Percentiles rank a stretch among this genome's conserved stretches.
phyloP scores from a whole-genome alignment of 805 yeast genomes.

The Monosporozyma servazzii region DNA sequence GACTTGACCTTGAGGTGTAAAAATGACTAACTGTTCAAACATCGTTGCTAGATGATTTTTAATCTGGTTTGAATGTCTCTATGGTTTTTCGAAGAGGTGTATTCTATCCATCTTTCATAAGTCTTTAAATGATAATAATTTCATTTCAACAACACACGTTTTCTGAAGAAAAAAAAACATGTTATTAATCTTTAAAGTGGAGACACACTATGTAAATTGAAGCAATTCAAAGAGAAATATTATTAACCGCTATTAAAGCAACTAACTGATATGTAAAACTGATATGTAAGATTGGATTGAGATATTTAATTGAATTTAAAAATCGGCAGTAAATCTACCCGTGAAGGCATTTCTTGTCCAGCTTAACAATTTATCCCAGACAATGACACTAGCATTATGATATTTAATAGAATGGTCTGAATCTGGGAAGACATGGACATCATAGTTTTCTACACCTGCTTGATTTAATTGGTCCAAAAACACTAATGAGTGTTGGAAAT shows the following conservation, averaged over 20 bases:
- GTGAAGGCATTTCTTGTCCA: conserved; percentile 60
- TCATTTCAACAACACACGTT: not conserved
- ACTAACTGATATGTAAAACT: not conserved
- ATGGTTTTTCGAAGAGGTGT: not conserved
- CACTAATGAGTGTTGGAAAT: conserved; percentile 78
- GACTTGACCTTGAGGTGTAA: conserved; percentile 26
- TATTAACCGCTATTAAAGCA: not conserved
- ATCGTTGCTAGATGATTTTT: conserved; percentile 6
- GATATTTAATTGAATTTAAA: not conserved
- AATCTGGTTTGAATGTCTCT: not conserved
- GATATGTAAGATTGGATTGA: not conserved
- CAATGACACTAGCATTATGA: conserved; percentile 64
- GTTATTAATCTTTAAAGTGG: not conserved
- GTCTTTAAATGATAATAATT: not conserved
- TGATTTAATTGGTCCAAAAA: conserved; percentile 67
- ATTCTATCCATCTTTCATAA: not conserved
- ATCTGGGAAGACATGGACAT: conserved; percentile 72
- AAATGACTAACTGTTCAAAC: conserved; percentile 28
- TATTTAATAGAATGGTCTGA: conserved; percentile 64
- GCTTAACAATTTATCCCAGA: conserved; percentile 53
- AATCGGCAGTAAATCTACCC: conserved; percentile 25
- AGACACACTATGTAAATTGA: not conserved
- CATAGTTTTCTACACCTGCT: conserved; percentile 73
- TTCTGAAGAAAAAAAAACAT: not conserved
- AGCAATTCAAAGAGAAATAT: not conserved